Evolutionary conservation across 2,329 filamentous ascomycete species (phyloP), one percentile per base, ranked within the genome.

Genomic region (Talaromyces pinophilus): DNA sequence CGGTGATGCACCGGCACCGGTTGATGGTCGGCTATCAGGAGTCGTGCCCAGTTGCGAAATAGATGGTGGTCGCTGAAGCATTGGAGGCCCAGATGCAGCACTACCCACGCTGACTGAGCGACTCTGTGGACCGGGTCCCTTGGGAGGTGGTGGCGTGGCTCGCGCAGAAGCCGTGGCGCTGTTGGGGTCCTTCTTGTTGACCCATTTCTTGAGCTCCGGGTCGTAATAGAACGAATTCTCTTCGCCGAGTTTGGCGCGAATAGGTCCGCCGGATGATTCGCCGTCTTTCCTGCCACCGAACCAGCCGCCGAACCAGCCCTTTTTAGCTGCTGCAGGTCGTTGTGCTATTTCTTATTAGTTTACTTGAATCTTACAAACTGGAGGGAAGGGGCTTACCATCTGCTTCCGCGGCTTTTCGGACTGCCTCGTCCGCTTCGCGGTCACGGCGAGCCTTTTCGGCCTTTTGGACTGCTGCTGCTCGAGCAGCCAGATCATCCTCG

Each of bases 201-300:
- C 85, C 96, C 96, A 99, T 76, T 95, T 93, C 82, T 96, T 96
- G 62, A 97, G 86, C n/a, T 97, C 92, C 2, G 93, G 91, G 75
- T 99, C 95, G 74, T 95, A 99, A 71, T 94, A 90, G 78, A 99
- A 97, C 55, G 89, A 92, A 77, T 88, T 97, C 74, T 95, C 88
- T 78, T 99, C 96, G 68, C 94, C 96, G 8, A 99, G 86, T 74
- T 99, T 99, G 69, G 96, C 95, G 72, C 87, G 88, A 77, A 97
- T 92, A n/a, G 93, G 87, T 33, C 78, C 80, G 28, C 73, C 71
- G 59, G 73, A 72, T n/a, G 84, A 77, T 71, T 90, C 86, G 76
- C 91, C 89, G 72, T 80, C 78, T 66, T 85, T 85, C 70, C 86
- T 86, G 72, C 90, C 90, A 70, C 88, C 87, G 68, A 96, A 96